These are phyloP conservation scores for Acanthamoeba divionensis DNA, from an alignment of 208 protist genomes.

Conservation along the genomic window DNA sequence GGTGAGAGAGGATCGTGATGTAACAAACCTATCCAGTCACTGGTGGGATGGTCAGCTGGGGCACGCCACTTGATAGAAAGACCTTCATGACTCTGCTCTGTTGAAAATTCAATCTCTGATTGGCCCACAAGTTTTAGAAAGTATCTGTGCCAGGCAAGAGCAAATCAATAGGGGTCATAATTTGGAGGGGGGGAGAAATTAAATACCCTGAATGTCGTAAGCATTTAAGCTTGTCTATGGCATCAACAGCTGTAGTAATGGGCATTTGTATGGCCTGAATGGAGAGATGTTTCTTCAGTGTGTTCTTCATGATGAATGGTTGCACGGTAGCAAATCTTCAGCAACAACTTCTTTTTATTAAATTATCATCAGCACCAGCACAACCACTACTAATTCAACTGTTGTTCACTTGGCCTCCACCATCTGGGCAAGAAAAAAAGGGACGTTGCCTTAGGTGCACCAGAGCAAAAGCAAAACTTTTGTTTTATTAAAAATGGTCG, in stretches of 20 bases:
- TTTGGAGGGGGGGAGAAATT: not conserved
- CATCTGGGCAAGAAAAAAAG: too few relatives aligned
- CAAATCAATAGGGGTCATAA: not conserved
- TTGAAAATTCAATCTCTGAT: not conserved
- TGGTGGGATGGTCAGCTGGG: constrained; percentile 29
- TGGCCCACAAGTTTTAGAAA: not conserved
- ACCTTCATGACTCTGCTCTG: not conserved
- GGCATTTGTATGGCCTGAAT: not conserved
- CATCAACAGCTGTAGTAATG: not conserved
- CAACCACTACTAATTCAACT: too few relatives aligned
- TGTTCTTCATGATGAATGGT: not conserved
- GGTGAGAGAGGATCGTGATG: not conserved
- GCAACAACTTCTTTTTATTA: too few relatives aligned
- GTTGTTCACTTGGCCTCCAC: too few relatives aligned
- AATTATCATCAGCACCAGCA: too few relatives aligned
- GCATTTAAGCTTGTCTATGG: constrained; percentile 1
- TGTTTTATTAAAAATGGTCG: too few relatives aligned
- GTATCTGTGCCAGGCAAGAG: not conserved
- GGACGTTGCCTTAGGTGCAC: too few relatives aligned
- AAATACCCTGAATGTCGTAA: not conserved
- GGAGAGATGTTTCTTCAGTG: not conserved
- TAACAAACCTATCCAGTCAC: constrained; percentile 23
- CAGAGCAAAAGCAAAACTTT: too few relatives aligned
- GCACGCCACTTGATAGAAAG: constrained; percentile 31
- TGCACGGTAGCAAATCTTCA: too few relatives aligned